phyloP scores from a whole-genome alignment of 306 rosid species.

The Neltuma alba region DNA sequence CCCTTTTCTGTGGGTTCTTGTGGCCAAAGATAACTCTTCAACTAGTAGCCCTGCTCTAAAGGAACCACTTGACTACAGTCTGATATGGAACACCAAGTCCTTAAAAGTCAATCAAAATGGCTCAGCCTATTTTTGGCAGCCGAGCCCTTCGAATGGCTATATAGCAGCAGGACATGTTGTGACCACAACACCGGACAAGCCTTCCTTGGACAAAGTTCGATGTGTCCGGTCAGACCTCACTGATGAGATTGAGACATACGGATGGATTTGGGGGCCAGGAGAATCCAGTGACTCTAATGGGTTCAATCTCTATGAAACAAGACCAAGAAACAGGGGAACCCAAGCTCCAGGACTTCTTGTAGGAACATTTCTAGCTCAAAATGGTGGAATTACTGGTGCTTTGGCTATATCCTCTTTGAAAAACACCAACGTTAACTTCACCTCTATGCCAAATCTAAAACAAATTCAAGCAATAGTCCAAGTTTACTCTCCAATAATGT shows the following conservation, averaged over 20 bases:
- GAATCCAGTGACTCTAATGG: constrained; percentile 22
- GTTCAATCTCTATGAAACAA: constrained; percentile 44
- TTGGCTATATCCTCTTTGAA: constrained; percentile 48
- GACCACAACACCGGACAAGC: constrained; percentile 52
- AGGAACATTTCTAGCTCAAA: constrained; percentile 51
- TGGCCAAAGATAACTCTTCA: constrained; percentile 31
- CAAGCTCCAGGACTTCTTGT: constrained; percentile 51
- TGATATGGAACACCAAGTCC: constrained; percentile 57
- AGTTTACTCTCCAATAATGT: constrained; percentile 44
- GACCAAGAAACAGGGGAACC: constrained; percentile 47
- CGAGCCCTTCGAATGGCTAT: constrained; percentile 50
- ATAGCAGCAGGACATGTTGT: constrained; percentile 45
- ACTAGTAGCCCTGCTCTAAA: constrained; percentile 19
- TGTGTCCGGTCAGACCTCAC: constrained; percentile 59
- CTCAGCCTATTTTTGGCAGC: constrained; percentile 55
- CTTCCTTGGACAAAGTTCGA: constrained; percentile 43
- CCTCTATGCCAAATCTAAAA: constrained; percentile 48
- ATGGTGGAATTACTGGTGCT: constrained; percentile 21
- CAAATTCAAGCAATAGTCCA: not conserved
- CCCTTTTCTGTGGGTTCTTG: constrained; percentile 55
- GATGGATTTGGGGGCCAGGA: constrained; percentile 57
- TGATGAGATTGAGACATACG: constrained; percentile 41
- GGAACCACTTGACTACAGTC: constrained; percentile 54
- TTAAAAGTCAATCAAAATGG: constrained; percentile 43
- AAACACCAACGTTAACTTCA: constrained; percentile 32